phyloP scores from a whole-genome alignment of 106 monocot genomes.

The Allium cepa region DNA sequence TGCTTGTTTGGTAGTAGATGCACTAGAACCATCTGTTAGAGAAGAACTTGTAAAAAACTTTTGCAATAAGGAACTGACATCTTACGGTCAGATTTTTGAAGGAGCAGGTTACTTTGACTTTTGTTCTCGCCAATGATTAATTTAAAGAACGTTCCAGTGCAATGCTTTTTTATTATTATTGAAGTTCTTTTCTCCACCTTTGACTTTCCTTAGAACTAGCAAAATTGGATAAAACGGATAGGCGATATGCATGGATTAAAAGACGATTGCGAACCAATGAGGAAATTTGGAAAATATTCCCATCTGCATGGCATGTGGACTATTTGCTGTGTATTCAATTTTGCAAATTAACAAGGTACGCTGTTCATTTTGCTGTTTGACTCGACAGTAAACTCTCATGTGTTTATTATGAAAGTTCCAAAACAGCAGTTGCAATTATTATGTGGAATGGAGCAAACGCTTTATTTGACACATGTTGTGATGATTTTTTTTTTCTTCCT shows the following conservation, averaged over 20 bases:
- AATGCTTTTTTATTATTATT: slow-evolving; percentile 1
- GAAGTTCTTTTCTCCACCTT: not conserved
- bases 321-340: slow-evolving; percentile 97
- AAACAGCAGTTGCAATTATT: too few species aligned
- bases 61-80: slow-evolving; percentile 95
- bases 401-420: too few species aligned
- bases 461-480: too few species aligned
- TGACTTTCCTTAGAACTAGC: slow-evolving; percentile 52
- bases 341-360: slow-evolving; percentile 95
- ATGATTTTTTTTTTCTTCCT: too few species aligned
- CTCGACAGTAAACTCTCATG: not conserved
- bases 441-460: too few species aligned
- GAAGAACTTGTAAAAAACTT: slow-evolving; percentile 96
- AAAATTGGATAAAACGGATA: slow-evolving; percentile 94
- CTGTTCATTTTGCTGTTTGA: not conserved
- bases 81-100: slow-evolving; percentile 95
- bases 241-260: slow-evolving; percentile 98
- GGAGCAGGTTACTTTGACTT: slow-evolving; percentile 64
- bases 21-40: slow-evolving; percentile 88
- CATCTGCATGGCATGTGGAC: slow-evolving; percentile 86
- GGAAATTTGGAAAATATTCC: slow-evolving; percentile 98
- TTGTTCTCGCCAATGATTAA: too few species aligned
- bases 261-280: slow-evolving; percentile 87
- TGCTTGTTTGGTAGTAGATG: slow-evolving; percentile 99
- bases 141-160: too few species aligned